Evolutionary conservation across 2,329 filamentous ascomycete genomes (phyloP).

Genomic region (Dryadomyces sulphureus): DNA sequence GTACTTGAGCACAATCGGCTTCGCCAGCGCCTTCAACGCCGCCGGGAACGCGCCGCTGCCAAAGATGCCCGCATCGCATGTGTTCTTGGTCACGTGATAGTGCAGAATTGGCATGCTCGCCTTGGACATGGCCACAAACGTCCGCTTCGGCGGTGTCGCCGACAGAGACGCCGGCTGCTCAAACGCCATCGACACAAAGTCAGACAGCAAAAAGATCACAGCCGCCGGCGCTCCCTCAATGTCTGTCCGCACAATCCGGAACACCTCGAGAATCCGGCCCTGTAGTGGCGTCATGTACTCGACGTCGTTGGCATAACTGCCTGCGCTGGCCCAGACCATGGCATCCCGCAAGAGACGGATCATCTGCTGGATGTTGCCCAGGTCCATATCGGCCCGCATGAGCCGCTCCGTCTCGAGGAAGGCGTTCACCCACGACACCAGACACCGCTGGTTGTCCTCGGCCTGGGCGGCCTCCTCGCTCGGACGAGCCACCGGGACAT

Average conservation of each 20-base stretch:
- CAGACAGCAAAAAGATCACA: constrained; percentile 54
- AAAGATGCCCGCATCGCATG: constrained; percentile 53
- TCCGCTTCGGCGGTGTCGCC: constrained; percentile 38
- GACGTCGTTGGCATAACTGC: constrained; percentile 55
- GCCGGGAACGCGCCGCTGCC: constrained; percentile 48
- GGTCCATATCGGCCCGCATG: constrained; percentile 46
- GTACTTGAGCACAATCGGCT: constrained; percentile 68
- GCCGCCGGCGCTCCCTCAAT: constrained; percentile 48
- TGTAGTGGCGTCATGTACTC: constrained; percentile 64
- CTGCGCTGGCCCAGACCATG: constrained; percentile 53
- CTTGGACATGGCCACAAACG: constrained; percentile 82
- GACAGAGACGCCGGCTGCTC: constrained; percentile 16
- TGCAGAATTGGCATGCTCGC: constrained; percentile 59
- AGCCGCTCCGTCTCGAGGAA: constrained; percentile 68
- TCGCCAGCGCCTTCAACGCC: constrained; percentile 51
- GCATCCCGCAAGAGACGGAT: constrained; percentile 56
- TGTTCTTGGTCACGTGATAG: constrained; percentile 42
- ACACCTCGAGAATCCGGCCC: constrained; percentile 48
- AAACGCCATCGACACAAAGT: constrained; percentile 59
- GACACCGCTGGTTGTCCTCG: constrained; percentile 61
- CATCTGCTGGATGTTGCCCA: constrained; percentile 50
- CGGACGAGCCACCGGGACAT: constrained; percentile 36
- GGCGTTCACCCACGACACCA: constrained; percentile 70
- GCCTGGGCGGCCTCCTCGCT: constrained; percentile 13
- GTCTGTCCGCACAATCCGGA: constrained; percentile 54